Percentiles rank a stretch among this genome's conserved stretches.
Conservation (phyloP, 1,284 basidiomycete species). For the Phlebopus sp. region DNA sequence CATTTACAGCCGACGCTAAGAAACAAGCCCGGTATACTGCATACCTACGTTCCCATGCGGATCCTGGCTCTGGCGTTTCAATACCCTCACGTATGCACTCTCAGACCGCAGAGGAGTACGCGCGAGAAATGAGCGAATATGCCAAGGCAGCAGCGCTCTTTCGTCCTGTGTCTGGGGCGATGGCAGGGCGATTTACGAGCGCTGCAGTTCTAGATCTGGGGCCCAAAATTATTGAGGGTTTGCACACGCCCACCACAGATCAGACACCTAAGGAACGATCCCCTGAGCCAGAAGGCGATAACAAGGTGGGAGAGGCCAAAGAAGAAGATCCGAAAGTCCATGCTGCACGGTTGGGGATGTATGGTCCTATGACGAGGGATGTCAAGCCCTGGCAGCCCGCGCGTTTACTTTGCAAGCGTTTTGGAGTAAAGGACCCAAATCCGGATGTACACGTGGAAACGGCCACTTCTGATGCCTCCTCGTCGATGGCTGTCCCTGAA, state of each 20-base stretch:
- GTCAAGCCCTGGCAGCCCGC: slow-evolving; percentile 76
- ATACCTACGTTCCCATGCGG: slow-evolving; percentile 77
- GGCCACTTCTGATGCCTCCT: slow-evolving; percentile 16
- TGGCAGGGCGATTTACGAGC: slow-evolving; percentile 90
- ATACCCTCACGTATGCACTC: slow-evolving; percentile 47
- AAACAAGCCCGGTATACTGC: slow-evolving; percentile 87
- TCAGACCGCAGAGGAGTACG: slow-evolving; percentile 67
- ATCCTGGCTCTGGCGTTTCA: slow-evolving; percentile 36
- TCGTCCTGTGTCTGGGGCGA: slow-evolving; percentile 88
- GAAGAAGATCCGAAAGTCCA: slow-evolving; percentile 72
- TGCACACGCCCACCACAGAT: slow-evolving; percentile 62
- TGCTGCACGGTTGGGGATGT: slow-evolving; percentile 85
- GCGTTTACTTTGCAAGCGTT: slow-evolving; percentile 88
- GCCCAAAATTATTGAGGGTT: slow-evolving; percentile 67
- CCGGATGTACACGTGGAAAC: slow-evolving; percentile 34
- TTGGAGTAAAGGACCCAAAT: slow-evolving; percentile 86
- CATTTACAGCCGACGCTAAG: slow-evolving; percentile 73
- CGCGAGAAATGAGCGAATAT: slow-evolving; percentile 84
- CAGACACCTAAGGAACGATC: slow-evolving; percentile 26
- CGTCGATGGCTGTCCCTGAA: slow-evolving; percentile 7
- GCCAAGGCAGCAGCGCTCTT: slow-evolving; percentile 86
- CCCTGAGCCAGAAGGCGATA: slow-evolving; percentile 39
- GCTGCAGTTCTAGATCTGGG: slow-evolving; percentile 64
- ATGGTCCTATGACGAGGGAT: slow-evolving; percentile 81
- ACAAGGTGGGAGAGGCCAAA: slow-evolving; percentile 47